phyloP scores from a whole-genome alignment of 495 filamentous ascomycete species.

The Penicillium steckii region DNA sequence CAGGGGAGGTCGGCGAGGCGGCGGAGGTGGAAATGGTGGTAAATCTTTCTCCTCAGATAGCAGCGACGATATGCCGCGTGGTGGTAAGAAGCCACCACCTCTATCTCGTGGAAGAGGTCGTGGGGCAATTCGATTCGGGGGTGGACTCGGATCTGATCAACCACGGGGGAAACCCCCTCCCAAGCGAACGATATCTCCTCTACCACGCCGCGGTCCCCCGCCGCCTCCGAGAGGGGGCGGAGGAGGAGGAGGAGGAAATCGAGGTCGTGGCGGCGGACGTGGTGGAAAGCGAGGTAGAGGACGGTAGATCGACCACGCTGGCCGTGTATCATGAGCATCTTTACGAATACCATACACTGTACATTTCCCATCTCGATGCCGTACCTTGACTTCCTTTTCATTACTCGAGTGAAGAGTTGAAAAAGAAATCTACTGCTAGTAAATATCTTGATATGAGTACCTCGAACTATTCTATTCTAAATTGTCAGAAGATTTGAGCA shows the following conservation, averaged over 20 bases:
- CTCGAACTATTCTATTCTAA: no score
- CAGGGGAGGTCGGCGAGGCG: background rate
- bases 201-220: background rate
- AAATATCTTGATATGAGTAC: no score
- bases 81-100: constrained; percentile 18
- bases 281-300: constrained; percentile 3
- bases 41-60: constrained; percentile 1
- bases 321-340: background rate
- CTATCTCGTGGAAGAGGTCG: constrained; percentile 21
- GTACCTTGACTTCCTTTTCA: no score
- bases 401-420: no score
- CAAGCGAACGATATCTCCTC: constrained; percentile 2
- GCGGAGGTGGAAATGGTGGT: constrained; percentile 2
- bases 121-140: constrained; percentile 29
- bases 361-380: background rate
- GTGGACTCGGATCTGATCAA: constrained; percentile 4
- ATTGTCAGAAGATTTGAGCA: no score
- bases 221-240: constrained; percentile 21
- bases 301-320: background rate
- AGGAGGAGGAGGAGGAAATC: constrained; percentile 18
- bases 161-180: constrained; percentile 11
- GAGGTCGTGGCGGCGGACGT: constrained; percentile 9
- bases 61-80: constrained; percentile 18
- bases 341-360: background rate
- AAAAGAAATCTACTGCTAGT: no score